Conservation (phyloP, 2,329 filamentous ascomycete species). For the Pseudogymnoascus sp. region DNA sequence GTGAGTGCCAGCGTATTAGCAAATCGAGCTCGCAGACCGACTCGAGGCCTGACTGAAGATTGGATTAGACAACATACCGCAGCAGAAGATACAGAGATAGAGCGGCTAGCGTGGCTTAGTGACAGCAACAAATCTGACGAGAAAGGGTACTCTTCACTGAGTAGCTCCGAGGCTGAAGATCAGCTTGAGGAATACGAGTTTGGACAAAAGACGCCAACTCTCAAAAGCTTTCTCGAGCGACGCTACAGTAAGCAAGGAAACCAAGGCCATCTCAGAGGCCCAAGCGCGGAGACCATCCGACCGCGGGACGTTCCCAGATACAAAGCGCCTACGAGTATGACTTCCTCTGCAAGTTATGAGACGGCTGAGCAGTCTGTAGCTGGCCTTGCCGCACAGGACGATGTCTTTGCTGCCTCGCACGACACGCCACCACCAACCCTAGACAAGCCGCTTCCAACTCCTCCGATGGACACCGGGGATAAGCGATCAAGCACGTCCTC, state of each 20-base stretch:
- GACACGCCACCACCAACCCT: background rate
- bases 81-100: conserved; percentile 55
- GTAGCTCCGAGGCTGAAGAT: conserved; percentile 50
- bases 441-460: conserved; percentile 9
- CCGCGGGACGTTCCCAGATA: conserved; percentile 18
- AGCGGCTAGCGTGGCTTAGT: conserved; percentile 75
- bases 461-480: background rate
- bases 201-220: conserved; percentile 28
- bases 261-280: conserved; percentile 24
- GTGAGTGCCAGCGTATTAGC: conserved; percentile 49
- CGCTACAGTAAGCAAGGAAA: conserved; percentile 17
- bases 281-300: conserved; percentile 25
- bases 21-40: conserved; percentile 51
- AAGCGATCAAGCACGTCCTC: background rate
- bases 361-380: background rate
- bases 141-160: conserved; percentile 69
- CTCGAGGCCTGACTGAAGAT: conserved; percentile 64
- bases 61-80: conserved; percentile 79
- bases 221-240: conserved; percentile 22
- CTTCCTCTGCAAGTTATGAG: conserved; percentile 6
- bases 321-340: conserved; percentile 6
- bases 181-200: conserved; percentile 38
- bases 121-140: conserved; percentile 46
- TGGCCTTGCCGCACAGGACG: background rate
- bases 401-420: conserved; percentile 5